A percentile compares a stretch with the other conserved stretches of the same genome.
Evolutionary conservation across 208 protist species (phyloP).

Genomic region (Blastocrithidia nonstop): DNA sequence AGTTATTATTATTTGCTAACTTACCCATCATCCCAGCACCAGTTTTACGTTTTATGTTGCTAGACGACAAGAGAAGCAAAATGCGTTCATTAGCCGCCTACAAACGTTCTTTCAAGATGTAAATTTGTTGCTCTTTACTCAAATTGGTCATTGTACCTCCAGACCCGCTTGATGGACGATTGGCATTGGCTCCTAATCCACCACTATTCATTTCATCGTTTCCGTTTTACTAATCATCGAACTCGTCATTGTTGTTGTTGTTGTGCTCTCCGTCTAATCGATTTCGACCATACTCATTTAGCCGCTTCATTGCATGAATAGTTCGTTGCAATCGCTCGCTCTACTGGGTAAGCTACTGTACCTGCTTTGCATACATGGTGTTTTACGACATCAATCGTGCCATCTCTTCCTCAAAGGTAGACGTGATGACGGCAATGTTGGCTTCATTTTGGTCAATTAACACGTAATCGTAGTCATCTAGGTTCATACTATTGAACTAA

Average conservation of each 20-base stretch:
- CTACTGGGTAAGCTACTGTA: constrained; percentile 14
- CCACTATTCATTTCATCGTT: constrained; percentile 1
- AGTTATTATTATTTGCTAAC: too few species aligned
- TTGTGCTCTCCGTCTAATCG: background rate
- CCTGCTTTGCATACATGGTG: constrained; percentile 17
- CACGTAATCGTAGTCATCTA: constrained; percentile 16
- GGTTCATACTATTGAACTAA: constrained; percentile 2
- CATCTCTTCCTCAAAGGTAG: constrained; percentile 34
- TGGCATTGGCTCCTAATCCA: too few species aligned
- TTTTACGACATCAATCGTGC: constrained; percentile 32
- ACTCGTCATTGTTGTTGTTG: background rate
- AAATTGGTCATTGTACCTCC: constrained; percentile 20
- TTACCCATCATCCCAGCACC: too few species aligned
- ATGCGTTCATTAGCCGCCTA: constrained; percentile 44
- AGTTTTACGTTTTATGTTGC: background rate
- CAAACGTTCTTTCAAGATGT: constrained; percentile 62
- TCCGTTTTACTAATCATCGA: background rate
- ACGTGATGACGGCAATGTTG: constrained; percentile 14
- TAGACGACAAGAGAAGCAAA: constrained; percentile 8
- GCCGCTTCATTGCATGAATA: constrained; percentile 13
- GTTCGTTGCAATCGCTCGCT: constrained; percentile 27
- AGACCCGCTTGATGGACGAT: too few species aligned
- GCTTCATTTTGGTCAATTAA: constrained; percentile 18
- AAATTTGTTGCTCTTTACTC: constrained; percentile 76
- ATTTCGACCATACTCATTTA: background rate